Evolutionary conservation across 805 yeast species (phyloP), one percentile per base, ranked within the genome.

Genomic region (Kazachstania martiniae): DNA sequence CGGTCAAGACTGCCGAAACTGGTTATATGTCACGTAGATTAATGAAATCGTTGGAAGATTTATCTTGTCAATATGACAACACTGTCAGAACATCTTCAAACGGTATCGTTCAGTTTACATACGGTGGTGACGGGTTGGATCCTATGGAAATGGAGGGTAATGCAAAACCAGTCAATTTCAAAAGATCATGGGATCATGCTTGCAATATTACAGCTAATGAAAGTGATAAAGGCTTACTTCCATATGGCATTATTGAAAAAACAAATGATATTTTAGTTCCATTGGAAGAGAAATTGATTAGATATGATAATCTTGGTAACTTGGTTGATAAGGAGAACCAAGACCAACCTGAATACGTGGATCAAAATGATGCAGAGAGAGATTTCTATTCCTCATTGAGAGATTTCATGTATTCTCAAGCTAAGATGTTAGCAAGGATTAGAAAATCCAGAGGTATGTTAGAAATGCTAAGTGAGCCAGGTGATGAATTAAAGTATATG

Each of bases 71-170:
- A 51, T 91, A 91, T 58, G 99, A 91, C 56, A 75, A 74, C 47
- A 89, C 97, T 0, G 96, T 91, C 26, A 72, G 99, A 53, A 91
- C 94, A 39, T 89, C 97, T 1, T 72, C 93, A 34, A 86, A 86
- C 54, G 95, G 96, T 59, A 84, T 91, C 53, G 98, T 91, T 12
- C 99, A 91, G 61, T 91, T 91, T 61, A 83, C 85, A 22, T 91
- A 91, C 53, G 99, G 99, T 59, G 98, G 97, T 41, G 99, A 91
- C 59, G 95, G 97, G 29, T 70, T 91, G 42, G 99, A 91, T 65
- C 99, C 99, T 3, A 68, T 84, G 53, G 96, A 89, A 60, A 91
- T 91, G 98, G 99, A 93, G 62, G 98, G 98, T 45, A 95, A 93
- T 59, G 95, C 97, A 1, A 74, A 67, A 47, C 98, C 99, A 0